These are phyloP conservation scores for Trypanosoma theileri DNA, from an alignment of 208 protist species.

Conservation along the genomic window DNA sequence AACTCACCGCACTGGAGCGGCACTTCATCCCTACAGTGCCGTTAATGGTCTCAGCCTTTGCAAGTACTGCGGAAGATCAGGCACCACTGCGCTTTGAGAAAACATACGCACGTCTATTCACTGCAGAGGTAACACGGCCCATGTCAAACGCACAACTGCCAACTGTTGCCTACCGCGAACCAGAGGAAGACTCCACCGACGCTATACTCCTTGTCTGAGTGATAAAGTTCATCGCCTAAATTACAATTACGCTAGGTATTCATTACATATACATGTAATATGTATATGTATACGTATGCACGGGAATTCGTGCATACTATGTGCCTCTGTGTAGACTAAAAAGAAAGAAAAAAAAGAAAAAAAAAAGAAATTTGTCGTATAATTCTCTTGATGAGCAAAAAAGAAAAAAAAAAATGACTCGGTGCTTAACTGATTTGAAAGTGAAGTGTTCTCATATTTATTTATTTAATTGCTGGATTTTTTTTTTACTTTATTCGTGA, in stretches of 20 bases:
- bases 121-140: slow-evolving; percentile 72
- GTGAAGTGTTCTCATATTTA: no score
- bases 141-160: slow-evolving; percentile 59
- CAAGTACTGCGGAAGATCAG: slow-evolving; percentile 81
- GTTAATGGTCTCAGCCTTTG: slow-evolving; percentile 83
- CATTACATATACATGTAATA: background rate
- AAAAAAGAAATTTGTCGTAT: no score
- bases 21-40: slow-evolving; percentile 86
- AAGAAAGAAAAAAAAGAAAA: background rate
- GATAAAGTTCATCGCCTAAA: background rate
- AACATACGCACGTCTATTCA: slow-evolving; percentile 83
- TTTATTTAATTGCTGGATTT: no score
- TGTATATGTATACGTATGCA: background rate
- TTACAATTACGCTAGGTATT: background rate
- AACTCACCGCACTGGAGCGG: slow-evolving; percentile 81
- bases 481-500: background rate
- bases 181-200: slow-evolving; percentile 29
- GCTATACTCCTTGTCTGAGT: slow-evolving; percentile 47
- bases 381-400: no score
- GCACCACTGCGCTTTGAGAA: slow-evolving; percentile 83
- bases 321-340: background rate
- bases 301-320: no score
- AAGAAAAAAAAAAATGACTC: no score
- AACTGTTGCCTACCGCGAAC: slow-evolving; percentile 69
- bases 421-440: no score